These are phyloP conservation scores for Hortaea sp. DNA, from an alignment of 2,329 filamentous ascomycete species.

Conservation along the genomic window DNA sequence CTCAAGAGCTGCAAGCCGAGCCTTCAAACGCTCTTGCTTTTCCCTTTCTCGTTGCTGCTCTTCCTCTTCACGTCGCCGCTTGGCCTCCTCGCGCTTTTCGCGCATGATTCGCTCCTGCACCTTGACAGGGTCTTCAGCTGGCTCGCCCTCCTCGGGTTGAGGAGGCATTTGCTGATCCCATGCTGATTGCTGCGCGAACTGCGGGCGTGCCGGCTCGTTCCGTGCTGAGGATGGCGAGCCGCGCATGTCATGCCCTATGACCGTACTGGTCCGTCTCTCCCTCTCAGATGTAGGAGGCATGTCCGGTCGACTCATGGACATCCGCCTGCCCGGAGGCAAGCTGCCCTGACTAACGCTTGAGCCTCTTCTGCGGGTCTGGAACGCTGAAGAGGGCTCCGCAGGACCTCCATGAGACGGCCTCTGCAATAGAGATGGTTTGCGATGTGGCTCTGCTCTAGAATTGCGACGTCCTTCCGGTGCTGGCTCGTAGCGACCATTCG, in stretches of 20 bases:
- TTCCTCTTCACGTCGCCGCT: conserved; percentile 20
- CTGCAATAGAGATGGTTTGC: conserved; percentile 71
- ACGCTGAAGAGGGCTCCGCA: conserved; percentile 75
- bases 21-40: conserved; percentile 22
- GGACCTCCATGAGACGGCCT: conserved; percentile 57
- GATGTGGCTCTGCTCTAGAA: conserved; percentile 57
- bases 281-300: conserved; percentile 26
- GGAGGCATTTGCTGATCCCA: conserved; percentile 26
- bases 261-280: conserved; percentile 17
- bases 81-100: conserved; percentile 28
- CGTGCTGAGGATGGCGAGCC: conserved; percentile 11
- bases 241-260: conserved; percentile 28
- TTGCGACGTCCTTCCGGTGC: conserved; percentile 65
- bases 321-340: conserved; percentile 55
- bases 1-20: conserved; percentile 24
- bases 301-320: conserved; percentile 41
- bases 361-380: conserved; percentile 75
- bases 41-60: conserved; percentile 18
- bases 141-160: conserved; percentile 10
- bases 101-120: conserved; percentile 47
- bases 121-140: conserved; percentile 51
- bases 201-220: conserved; percentile 10
- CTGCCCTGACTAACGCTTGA: conserved; percentile 89
- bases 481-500: conserved; percentile 86
- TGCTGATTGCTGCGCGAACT: conserved; percentile 20